These are phyloP conservation scores for Cyberlindnera maclurae DNA, from an alignment of 805 yeast genomes.

Conservation along the genomic window DNA sequence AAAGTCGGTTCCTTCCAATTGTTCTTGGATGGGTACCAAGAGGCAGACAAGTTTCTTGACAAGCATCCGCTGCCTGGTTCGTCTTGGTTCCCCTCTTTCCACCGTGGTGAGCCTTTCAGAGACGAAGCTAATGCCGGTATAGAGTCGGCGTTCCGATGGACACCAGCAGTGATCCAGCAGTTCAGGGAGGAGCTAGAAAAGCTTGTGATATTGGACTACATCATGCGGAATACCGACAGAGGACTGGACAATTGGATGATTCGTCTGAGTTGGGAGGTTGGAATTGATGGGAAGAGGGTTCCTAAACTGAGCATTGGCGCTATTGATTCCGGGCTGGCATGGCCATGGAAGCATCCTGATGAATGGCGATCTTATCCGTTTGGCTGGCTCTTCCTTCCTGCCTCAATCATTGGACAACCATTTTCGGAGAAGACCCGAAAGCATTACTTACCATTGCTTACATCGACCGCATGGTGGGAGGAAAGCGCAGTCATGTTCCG, in stretches of 20 bases:
- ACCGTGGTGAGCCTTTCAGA: background rate
- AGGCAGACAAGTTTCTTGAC: slow-evolving; percentile 54
- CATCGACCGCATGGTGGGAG: slow-evolving; percentile 69
- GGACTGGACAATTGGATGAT: slow-evolving; percentile 79
- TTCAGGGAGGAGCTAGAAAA: slow-evolving; percentile 61
- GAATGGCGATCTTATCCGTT: slow-evolving; percentile 76
- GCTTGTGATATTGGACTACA: slow-evolving; percentile 61
- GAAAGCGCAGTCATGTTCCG: slow-evolving; percentile 41
- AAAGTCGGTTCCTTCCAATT: slow-evolving; percentile 66
- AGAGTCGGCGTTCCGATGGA: slow-evolving; percentile 44
- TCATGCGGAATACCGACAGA: slow-evolving; percentile 70
- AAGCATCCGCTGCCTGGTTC: slow-evolving; percentile 51
- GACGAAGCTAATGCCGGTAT: slow-evolving; percentile 3
- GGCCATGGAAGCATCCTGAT: slow-evolving; percentile 80
- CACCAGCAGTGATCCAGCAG: slow-evolving; percentile 36
- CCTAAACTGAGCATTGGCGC: slow-evolving; percentile 56
- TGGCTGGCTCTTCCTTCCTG: slow-evolving; percentile 70
- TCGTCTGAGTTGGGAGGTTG: slow-evolving; percentile 36
- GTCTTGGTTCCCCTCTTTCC: slow-evolving; percentile 13
- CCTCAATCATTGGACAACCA: slow-evolving; percentile 58
- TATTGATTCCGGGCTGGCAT: slow-evolving; percentile 67
- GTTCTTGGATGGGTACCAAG: slow-evolving; percentile 49
- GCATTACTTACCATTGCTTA: slow-evolving; percentile 50
- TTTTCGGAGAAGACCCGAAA: slow-evolving; percentile 48
- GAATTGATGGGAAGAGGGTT: slow-evolving; percentile 15